Percentiles rank a stretch among this genome's conserved stretches.
Evolutionary conservation across 805 yeast species (phyloP).

Genomic region (Nakazawaea ishiwadae): DNA sequence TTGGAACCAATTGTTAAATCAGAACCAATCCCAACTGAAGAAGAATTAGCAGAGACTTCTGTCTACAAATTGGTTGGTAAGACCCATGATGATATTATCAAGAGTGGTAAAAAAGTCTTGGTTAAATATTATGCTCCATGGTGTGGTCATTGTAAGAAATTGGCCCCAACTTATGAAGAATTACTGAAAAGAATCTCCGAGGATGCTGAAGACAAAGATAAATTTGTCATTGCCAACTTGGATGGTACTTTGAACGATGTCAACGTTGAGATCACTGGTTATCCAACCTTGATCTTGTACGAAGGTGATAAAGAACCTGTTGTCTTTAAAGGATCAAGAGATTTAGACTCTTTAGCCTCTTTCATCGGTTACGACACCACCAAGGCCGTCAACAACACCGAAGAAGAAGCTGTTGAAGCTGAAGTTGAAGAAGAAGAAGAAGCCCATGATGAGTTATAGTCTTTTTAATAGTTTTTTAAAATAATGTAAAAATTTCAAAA

Average conservation of each 20-base stretch:
- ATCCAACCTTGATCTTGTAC: slow-evolving; percentile 87
- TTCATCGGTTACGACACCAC: slow-evolving; percentile 66
- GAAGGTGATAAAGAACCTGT: slow-evolving; percentile 81
- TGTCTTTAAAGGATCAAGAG: slow-evolving; percentile 66
- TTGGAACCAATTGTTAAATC: slow-evolving; percentile 74
- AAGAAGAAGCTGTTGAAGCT: slow-evolving; percentile 12
- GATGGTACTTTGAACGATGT: slow-evolving; percentile 92
- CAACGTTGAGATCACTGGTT: slow-evolving; percentile 70
- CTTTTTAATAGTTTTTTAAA: background rate
- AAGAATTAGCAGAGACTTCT: slow-evolving; percentile 57
- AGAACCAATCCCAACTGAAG: slow-evolving; percentile 79
- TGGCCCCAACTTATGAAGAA: slow-evolving; percentile 86
- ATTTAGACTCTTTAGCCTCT: slow-evolving; percentile 59
- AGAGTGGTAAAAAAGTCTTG: slow-evolving; percentile 62
- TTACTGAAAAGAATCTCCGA: slow-evolving; percentile 64
- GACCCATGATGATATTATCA: slow-evolving; percentile 62
- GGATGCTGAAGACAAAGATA: slow-evolving; percentile 40
- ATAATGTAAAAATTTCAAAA: background rate
- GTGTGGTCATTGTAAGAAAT: slow-evolving; percentile 95
- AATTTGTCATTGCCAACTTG: slow-evolving; percentile 75
- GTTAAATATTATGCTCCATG: slow-evolving; percentile 96
- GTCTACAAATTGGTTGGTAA: slow-evolving; percentile 70
- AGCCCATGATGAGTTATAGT: slow-evolving; percentile 16
- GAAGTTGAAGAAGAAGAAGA: slow-evolving; percentile 26
- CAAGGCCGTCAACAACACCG: slow-evolving; percentile 22